Percentiles rank a stretch among this genome's conserved stretches.
phyloP scores from a whole-genome alignment of 2,329 filamentous ascomycete species.

The Cladosporium austrohemisphaericum region DNA sequence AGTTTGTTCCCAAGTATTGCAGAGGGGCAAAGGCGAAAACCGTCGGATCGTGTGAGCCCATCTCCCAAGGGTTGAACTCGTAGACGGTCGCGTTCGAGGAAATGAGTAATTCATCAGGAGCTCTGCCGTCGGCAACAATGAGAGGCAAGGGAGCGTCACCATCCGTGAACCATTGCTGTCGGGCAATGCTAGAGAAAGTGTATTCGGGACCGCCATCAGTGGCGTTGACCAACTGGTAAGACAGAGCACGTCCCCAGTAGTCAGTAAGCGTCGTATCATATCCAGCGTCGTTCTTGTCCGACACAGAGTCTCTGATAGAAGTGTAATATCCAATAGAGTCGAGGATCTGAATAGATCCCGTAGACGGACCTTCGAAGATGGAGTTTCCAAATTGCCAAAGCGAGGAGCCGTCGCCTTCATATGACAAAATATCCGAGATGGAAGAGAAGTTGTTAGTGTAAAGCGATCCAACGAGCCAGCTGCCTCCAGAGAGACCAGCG shows the following conservation, averaged over 20 bases:
- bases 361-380: conserved; percentile 57
- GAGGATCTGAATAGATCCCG: conserved; percentile 50
- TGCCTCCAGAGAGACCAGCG: conserved; percentile 74
- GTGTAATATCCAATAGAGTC: conserved; percentile 60
- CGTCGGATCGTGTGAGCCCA: conserved; percentile 72
- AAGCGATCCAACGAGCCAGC: conserved; percentile 80
- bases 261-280: conserved; percentile 75
- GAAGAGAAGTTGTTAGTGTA: conserved; percentile 75
- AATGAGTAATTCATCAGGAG: conserved; percentile 58
- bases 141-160: conserved; percentile 69
- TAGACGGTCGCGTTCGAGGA: conserved; percentile 70
- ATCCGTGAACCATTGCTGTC: conserved; percentile 58
- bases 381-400: conserved; percentile 63
- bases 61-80: conserved; percentile 76
- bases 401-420: conserved; percentile 36
- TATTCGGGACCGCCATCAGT: conserved; percentile 68
- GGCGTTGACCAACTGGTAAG: conserved; percentile 78
- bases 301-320: conserved; percentile 56
- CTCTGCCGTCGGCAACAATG: conserved; percentile 65
- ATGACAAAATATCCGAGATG: conserved; percentile 53
- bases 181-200: conserved; percentile 77
- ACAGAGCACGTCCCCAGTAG: conserved; percentile 81
- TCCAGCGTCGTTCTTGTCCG: conserved; percentile 59
- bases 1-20: conserved; percentile 69
- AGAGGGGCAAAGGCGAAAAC: conserved; percentile 68